Evolutionary conservation across 768 basidiomycete genomes (phyloP), one percentile per base, ranked within the genome.

Genomic region (Neoboletus subvelutipes): DNA sequence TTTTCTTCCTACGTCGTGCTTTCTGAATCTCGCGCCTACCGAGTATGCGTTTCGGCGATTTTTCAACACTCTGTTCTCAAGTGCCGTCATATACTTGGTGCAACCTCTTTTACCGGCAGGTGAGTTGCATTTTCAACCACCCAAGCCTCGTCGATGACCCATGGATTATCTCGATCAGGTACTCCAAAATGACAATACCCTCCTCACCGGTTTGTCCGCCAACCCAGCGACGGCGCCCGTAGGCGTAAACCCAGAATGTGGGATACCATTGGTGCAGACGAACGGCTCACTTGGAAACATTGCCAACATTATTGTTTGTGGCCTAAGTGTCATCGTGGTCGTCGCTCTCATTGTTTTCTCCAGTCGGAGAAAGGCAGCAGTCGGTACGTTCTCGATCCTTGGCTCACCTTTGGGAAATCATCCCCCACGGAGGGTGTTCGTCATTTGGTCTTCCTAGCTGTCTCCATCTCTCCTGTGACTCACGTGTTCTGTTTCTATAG

Each of bases 21-120:
- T 45, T 34, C 52, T n/a, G n/a, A n/a, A n/a, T n/a, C n/a, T 47
- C 47, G 7, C 51, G 29, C 36, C 10, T 39, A 36, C 34, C 55
- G 49, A 63, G 63, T 33, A 80, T 83, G 87, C 75, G 75, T 61
- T 91, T 92, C 69, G 90, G 90, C 57, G 86, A 90, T 66, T 92
- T 90, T 71, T 70, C 77, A 66, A 75, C 82, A 20, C 76, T 90
- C 50, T 93, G 92, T 71, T 74, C 77, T 41, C 73, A 82, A 42
- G 81, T 82, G 10, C 91, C 92, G 2, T 90, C 88, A 45, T 89
- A 96, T 67, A 84, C 94, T 0, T 90, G 92, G 84, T 98, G 95
- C 76, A 97, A 97, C 70, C 86, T 97, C 64, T 95, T 96, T 76
- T 94, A 94, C 75, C 83, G 83, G 57, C 93, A 96, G 79, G 86